Conservation (phyloP, 495 filamentous ascomycete genomes). For the Neurospora sp. region DNA sequence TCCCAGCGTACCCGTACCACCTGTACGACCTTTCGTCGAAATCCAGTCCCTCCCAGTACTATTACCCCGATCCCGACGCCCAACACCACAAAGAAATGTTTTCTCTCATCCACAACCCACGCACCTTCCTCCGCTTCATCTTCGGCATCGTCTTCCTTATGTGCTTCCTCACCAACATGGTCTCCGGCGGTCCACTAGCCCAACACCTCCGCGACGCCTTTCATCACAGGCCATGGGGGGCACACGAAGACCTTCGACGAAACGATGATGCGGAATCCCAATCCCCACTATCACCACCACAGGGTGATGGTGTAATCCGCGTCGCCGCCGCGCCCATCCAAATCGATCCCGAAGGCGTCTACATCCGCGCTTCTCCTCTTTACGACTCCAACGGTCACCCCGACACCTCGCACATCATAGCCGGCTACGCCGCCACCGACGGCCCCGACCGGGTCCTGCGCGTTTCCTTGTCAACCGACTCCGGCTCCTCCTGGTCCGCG, state of each 20-base stretch:
- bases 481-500: conserved; percentile 29
- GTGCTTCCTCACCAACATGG: background rate
- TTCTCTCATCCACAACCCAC: background rate
- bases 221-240: background rate
- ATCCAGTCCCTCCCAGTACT: background rate
- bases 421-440: conserved; percentile 29
- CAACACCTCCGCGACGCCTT: background rate
- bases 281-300: background rate
- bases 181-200: background rate
- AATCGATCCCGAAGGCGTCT: conserved; percentile 33
- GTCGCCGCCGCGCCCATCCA: conserved; percentile 9
- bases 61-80: background rate
- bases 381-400: conserved; percentile 16
- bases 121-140: background rate
- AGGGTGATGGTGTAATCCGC: background rate
- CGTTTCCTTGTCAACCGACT: conserved; percentile 28
- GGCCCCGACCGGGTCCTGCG: conserved; percentile 20
- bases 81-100: background rate
- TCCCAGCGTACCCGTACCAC: background rate
- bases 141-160: background rate
- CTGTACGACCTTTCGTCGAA: background rate
- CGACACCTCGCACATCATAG: conserved; percentile 21
- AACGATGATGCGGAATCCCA: background rate
- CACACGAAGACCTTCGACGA: background rate
- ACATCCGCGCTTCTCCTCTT: conserved; percentile 33